These are phyloP conservation scores for Aspergillus piperis DNA, from an alignment of 2,329 filamentous ascomycete species.

Conservation along the genomic window DNA sequence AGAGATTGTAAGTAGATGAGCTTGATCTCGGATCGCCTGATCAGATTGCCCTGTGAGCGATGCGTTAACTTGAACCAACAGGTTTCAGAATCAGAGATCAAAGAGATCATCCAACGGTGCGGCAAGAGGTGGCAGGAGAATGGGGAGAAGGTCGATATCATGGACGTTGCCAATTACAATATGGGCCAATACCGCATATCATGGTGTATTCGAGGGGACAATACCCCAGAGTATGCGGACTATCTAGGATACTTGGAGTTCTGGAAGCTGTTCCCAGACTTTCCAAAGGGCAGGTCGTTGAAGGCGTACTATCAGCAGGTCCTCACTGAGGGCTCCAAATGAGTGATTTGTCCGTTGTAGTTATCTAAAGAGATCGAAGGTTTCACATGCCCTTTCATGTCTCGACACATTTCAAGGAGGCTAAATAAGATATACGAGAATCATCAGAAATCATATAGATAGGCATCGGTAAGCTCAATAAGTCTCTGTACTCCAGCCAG, in stretches of 20 bases:
- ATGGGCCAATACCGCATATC: constrained; percentile 23
- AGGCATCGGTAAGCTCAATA: too few species aligned
- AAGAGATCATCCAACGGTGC: not conserved
- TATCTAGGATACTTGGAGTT: constrained; percentile 53
- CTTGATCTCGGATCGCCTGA: too few species aligned
- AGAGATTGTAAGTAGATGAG: too few species aligned
- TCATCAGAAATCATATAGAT: too few species aligned
- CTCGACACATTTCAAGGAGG: too few species aligned
- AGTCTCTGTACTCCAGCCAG: too few species aligned
- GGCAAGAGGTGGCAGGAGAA: not conserved
- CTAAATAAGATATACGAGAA: too few species aligned
- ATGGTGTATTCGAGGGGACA: constrained; percentile 50
- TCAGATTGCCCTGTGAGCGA: too few species aligned
- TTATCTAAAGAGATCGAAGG: too few species aligned
- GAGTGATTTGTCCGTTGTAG: too few species aligned
- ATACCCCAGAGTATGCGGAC: constrained; percentile 49
- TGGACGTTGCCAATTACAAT: not conserved
- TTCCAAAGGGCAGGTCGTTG: not conserved
- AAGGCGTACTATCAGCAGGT: not conserved
- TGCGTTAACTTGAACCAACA: too few species aligned
- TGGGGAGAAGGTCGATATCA: not conserved
- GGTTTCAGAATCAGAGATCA: not conserved
- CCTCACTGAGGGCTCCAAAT: not conserved
- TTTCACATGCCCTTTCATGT: too few species aligned
- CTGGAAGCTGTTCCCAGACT: constrained; percentile 53